Evolutionary conservation across 73 alveolate species (phyloP).

Genomic region (Tetrahymena thermophila): DNA sequence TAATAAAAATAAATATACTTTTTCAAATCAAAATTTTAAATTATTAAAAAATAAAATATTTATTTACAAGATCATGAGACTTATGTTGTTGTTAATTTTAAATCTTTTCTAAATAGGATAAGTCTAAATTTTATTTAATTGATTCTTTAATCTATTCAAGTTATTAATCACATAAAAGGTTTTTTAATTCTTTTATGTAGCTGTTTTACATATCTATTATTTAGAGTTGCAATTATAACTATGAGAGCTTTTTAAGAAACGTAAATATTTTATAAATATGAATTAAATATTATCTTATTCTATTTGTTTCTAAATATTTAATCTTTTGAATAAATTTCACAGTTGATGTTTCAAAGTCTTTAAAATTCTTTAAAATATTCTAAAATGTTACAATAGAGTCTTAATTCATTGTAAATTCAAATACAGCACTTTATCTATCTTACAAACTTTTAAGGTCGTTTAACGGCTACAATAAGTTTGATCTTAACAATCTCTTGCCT

Average conservation of each 20-base stretch:
- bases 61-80: not conserved
- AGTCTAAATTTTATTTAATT: not conserved
- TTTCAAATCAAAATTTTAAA: too few species aligned
- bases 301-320: not conserved
- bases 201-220: not conserved
- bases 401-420: not conserved
- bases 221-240: not conserved
- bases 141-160: not conserved
- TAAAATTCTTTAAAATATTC: not conserved
- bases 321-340: not conserved
- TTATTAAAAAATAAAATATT: too few species aligned
- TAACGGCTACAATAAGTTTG: not conserved
- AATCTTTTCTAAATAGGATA: not conserved
- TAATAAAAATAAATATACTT: too few species aligned
- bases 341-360: not conserved
- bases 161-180: not conserved
- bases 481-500: not conserved
- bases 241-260: not conserved
- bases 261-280: not conserved
- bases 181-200: not conserved
- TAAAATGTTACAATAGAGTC: not conserved
- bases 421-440: not conserved
- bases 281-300: not conserved
- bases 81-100: not conserved
- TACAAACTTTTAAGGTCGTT: not conserved